Percentiles rank a stretch among this genome's conserved stretches.
Evolutionary conservation across 495 filamentous ascomycete species (phyloP).

Genomic region (Immersiella caudata): DNA sequence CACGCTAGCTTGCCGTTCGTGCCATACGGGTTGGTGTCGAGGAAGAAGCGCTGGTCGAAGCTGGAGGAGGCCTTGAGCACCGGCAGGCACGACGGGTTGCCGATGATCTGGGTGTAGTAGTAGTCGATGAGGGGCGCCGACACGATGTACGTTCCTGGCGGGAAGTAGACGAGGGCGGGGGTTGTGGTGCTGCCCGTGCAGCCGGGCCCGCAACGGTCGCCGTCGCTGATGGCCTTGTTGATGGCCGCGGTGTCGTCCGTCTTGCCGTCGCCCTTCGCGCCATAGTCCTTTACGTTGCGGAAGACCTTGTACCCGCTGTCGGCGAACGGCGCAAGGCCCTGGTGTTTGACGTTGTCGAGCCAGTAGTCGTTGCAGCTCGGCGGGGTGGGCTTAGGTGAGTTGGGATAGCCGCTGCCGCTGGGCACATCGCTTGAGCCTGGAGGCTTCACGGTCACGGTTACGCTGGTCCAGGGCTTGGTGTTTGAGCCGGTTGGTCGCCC

Average conservation of each 20-base stretch:
- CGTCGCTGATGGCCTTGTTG: constrained; percentile 75
- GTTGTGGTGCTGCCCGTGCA: constrained; percentile 77
- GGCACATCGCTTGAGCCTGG: too few relatives aligned
- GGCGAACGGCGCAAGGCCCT: constrained; percentile 50
- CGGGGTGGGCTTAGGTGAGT: constrained; percentile 14
- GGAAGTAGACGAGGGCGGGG: constrained; percentile 76
- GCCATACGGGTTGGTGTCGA: constrained; percentile 61
- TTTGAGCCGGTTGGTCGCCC: background rate
- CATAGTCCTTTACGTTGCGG: constrained; percentile 62
- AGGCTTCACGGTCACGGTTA: background rate
- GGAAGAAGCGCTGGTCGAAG: constrained; percentile 61
- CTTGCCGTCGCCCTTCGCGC: constrained; percentile 63
- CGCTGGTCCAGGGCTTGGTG: constrained; percentile 5
- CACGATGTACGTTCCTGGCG: constrained; percentile 73
- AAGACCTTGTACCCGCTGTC: constrained; percentile 52
- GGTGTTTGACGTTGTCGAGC: constrained; percentile 51
- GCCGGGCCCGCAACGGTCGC: constrained; percentile 70
- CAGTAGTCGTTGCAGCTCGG: constrained; percentile 43
- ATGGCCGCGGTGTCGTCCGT: constrained; percentile 85
- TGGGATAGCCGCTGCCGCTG: too few relatives aligned
- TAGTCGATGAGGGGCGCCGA: constrained; percentile 64
- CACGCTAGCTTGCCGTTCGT: constrained; percentile 38
- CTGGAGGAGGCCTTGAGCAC: constrained; percentile 63
- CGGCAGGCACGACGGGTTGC: constrained; percentile 69
- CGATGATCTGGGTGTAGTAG: constrained; percentile 68